These are phyloP conservation scores for Citrus australasica DNA, from an alignment of 345 rosid genomes.

Conservation along the genomic window DNA sequence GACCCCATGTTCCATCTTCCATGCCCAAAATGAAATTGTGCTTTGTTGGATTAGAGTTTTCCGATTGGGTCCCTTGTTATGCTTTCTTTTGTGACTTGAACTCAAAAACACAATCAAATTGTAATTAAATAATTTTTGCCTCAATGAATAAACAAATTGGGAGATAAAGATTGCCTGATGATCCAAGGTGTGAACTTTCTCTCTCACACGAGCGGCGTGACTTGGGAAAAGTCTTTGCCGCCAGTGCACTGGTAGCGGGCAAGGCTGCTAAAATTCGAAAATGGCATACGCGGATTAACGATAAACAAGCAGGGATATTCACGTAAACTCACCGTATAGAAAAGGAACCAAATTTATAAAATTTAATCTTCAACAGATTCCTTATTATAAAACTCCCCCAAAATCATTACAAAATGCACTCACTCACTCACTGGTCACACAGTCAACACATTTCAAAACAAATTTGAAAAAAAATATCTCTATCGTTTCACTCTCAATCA, in stretches of 20 bases:
- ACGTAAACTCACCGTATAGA: background rate
- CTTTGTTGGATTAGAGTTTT: background rate
- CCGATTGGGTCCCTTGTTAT: background rate
- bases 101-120: no score
- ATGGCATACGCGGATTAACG: background rate
- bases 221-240: constrained; percentile 1
- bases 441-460: background rate
- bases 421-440: background rate
- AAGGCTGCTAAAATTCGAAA: background rate
- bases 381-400: background rate
- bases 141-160: background rate
- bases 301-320: background rate
- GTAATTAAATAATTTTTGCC: no score
- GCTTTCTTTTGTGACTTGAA: background rate
- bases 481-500: constrained; percentile 20
- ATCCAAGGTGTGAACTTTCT: background rate
- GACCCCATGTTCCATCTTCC: no score
- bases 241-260: background rate
- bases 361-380: background rate
- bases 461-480: background rate
- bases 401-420: background rate
- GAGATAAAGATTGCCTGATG: background rate
- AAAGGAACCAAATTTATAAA: background rate
- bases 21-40: no score
- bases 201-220: background rate